Percentiles rank a stretch among this genome's conserved stretches.
Conservation (phyloP, 2,329 filamentous ascomycete genomes). For the Monosporascus sp. region DNA sequence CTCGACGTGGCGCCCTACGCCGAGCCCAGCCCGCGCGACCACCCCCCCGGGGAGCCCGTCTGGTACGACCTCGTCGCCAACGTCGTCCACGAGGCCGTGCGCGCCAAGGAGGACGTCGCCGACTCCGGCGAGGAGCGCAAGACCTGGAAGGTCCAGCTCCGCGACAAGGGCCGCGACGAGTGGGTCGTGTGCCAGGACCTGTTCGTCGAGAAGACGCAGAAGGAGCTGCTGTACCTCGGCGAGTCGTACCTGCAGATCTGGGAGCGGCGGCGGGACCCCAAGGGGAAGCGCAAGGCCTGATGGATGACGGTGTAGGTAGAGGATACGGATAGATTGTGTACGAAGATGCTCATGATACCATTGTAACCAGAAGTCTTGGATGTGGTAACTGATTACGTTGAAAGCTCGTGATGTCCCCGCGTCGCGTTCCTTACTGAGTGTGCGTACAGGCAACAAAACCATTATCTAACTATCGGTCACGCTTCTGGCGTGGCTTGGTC, state of each 20-base stretch:
- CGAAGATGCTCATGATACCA: no score
- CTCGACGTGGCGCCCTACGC: constrained; percentile 89
- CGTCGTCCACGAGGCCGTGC: constrained; percentile 80
- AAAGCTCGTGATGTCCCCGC: no score
- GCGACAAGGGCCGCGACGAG: constrained; percentile 73
- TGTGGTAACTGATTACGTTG: no score
- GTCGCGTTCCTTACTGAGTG: no score
- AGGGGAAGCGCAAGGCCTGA: constrained; percentile 33
- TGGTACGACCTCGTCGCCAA: constrained; percentile 96
- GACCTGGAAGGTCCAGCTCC: constrained; percentile 89
- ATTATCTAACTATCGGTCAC: no score
- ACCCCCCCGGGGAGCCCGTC: constrained; percentile 74
- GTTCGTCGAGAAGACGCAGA: constrained; percentile 84
- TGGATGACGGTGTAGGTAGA: background rate
- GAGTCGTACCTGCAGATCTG: constrained; percentile 96
- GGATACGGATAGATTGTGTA: background rate
- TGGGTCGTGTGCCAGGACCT: constrained; percentile 95
- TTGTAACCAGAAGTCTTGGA: no score
- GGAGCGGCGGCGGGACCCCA: constrained; percentile 68
- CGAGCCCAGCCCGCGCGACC: constrained; percentile 71
- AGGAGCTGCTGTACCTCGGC: constrained; percentile 83
- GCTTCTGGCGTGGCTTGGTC: no score
- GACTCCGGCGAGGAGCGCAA: constrained; percentile 83
- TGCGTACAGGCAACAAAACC: no score
- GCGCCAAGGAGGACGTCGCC: constrained; percentile 75